Evolutionary conservation across 2,329 filamentous ascomycete species (phyloP).

Genomic region (Corinectria fuckeliana): DNA sequence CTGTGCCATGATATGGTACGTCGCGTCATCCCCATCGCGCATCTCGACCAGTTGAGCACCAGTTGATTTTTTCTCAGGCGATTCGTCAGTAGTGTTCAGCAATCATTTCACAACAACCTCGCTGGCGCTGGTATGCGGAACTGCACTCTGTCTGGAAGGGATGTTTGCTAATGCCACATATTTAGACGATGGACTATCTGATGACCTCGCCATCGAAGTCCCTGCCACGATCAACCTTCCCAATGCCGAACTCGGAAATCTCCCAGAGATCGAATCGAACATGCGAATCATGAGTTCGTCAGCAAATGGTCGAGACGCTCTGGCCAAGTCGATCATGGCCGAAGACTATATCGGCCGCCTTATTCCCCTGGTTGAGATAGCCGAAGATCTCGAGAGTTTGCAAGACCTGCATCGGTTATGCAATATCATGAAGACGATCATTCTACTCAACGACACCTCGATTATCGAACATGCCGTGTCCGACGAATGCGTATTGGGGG

Average conservation of each 20-base stretch:
- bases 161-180: slow-evolving; percentile 36
- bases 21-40: slow-evolving; percentile 13
- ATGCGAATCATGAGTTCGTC: slow-evolving; percentile 82
- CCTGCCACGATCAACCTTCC: slow-evolving; percentile 76
- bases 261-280: slow-evolving; percentile 82
- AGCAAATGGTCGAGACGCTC: slow-evolving; percentile 78
- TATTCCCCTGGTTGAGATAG: slow-evolving; percentile 83
- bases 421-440: slow-evolving; percentile 97
- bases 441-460: slow-evolving; percentile 90
- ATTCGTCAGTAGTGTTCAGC: slow-evolving; percentile 87
- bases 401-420: slow-evolving; percentile 88
- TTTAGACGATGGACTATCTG: slow-evolving; percentile 83
- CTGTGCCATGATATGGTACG: slow-evolving; percentile 88
- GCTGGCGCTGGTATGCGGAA: slow-evolving; percentile 63
- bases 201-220: slow-evolving; percentile 81
- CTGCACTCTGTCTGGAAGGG: not conserved
- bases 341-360: slow-evolving; percentile 90
- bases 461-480: slow-evolving; percentile 95
- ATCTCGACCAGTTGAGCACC: not conserved
- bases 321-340: slow-evolving; percentile 84
- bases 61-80: slow-evolving; percentile 66
- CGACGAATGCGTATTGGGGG: slow-evolving; percentile 86
- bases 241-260: slow-evolving; percentile 78
- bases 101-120: slow-evolving; percentile 68
- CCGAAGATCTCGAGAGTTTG: slow-evolving; percentile 89